These are phyloP conservation scores for Cyclostephanos tholiformis DNA, from an alignment of 108 stramenopile species.

Conservation along the genomic window DNA sequence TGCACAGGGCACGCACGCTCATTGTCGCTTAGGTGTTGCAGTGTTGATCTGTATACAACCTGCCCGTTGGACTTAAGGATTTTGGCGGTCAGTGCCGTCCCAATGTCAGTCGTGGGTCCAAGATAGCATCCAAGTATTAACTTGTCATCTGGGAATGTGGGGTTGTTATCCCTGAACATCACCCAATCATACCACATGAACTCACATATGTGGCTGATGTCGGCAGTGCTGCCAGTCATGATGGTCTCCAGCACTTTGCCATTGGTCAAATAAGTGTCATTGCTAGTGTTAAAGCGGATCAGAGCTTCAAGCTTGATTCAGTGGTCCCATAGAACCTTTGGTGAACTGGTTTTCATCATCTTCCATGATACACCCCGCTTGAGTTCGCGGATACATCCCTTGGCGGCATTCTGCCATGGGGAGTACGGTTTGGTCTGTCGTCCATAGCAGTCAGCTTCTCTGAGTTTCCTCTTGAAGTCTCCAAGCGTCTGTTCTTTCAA, in stretches of 20 bases:
- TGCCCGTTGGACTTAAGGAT: slow-evolving; percentile 28
- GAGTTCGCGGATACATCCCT: slow-evolving; percentile 31
- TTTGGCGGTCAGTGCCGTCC: slow-evolving; percentile 18
- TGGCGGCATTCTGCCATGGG: slow-evolving; percentile 23
- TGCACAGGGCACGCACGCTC: neutral
- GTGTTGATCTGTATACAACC: slow-evolving; percentile 5
- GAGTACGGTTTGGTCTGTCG: slow-evolving; percentile 30
- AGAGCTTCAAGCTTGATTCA: slow-evolving; percentile 22
- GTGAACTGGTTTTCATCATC: slow-evolving; percentile 10
- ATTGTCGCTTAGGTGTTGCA: neutral
- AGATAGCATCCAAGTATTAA: slow-evolving; percentile 22
- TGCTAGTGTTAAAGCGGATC: no score
- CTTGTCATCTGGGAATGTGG: slow-evolving; percentile 1
- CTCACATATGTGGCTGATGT: no score
- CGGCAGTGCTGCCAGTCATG: slow-evolving; percentile 39
- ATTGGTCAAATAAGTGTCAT: slow-evolving; percentile 12
- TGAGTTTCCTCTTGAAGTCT: slow-evolving; percentile 29
- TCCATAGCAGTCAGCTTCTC: slow-evolving; percentile 19
- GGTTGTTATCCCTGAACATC: slow-evolving; percentile 4
- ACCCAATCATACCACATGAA: no score
- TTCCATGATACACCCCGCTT: slow-evolving; percentile 21
- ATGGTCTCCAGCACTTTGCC: slow-evolving; percentile 2
- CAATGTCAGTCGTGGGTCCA: slow-evolving; percentile 23
- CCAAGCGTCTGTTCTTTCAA: slow-evolving; percentile 20
- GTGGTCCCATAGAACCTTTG: slow-evolving; percentile 32